Evolutionary conservation across 2,329 filamentous ascomycete species (phyloP).

Genomic region (Aspergillus caelatus): DNA sequence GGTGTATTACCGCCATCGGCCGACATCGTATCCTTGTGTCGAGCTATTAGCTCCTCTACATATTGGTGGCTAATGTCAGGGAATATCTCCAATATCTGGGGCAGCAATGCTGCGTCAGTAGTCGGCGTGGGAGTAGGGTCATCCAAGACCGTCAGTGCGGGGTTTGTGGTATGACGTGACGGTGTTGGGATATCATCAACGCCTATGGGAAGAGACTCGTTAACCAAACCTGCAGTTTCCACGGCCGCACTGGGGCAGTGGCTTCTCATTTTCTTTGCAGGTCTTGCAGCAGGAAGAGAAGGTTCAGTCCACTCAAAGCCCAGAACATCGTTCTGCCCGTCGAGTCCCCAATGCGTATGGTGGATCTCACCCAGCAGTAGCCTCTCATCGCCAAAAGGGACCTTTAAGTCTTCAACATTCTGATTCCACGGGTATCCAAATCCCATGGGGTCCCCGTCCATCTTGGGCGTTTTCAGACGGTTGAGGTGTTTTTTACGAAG

Average conservation of each 20-base stretch:
- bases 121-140: neutral
- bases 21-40: slow-evolving; percentile 9
- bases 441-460: slow-evolving; percentile 1
- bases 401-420: neutral
- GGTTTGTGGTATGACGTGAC: neutral
- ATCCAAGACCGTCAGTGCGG: slow-evolving; percentile 1
- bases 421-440: neutral
- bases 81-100: slow-evolving; percentile 47
- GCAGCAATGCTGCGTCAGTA: slow-evolving; percentile 27
- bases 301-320: neutral
- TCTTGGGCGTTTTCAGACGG: neutral
- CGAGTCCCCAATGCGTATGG: slow-evolving; percentile 3
- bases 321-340: neutral
- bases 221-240: slow-evolving; percentile 5
- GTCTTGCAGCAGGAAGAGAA: neutral
- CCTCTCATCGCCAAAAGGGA: neutral
- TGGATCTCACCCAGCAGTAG: slow-evolving; percentile 7
- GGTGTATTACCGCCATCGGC: neutral
- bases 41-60: slow-evolving; percentile 41
- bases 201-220: slow-evolving; percentile 5
- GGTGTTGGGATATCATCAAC: neutral
- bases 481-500: neutral
- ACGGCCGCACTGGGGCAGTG: neutral
- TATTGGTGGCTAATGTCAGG: slow-evolving; percentile 51
- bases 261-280: slow-evolving; percentile 6